These are phyloP conservation scores for Warburgia ugandensis DNA, from an alignment of 164 flowering plant genomes.

Conservation along the genomic window DNA sequence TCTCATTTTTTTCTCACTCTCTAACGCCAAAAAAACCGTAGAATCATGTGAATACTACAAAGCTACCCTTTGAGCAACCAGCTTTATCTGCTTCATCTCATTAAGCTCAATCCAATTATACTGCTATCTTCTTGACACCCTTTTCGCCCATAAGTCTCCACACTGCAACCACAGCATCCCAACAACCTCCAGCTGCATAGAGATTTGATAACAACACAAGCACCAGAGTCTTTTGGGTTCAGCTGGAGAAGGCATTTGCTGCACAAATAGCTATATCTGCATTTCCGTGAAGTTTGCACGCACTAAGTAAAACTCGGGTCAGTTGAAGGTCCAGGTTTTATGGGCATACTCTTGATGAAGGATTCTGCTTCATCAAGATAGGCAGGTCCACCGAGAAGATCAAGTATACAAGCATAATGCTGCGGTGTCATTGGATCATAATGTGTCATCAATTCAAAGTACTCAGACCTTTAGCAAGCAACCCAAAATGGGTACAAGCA, in stretches of 20 bases:
- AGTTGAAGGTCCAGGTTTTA: constrained; percentile 31
- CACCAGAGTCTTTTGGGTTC: constrained; percentile 39
- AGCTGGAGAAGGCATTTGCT: constrained; percentile 29
- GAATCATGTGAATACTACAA: not conserved
- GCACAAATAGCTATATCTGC: constrained; percentile 29
- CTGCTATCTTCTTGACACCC: constrained; percentile 36
- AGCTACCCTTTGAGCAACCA: not conserved
- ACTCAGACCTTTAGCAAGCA: constrained; percentile 37
- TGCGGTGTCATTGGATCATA: constrained; percentile 20
- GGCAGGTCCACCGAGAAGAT: constrained; percentile 44
- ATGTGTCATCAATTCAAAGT: constrained; percentile 32
- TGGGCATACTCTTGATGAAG: constrained; percentile 33
- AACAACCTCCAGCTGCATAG: constrained; percentile 26
- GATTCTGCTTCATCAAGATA: constrained; percentile 37
- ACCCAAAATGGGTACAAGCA: constrained; percentile 50
- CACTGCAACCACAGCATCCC: constrained; percentile 38
- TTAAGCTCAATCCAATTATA: constrained; percentile 34
- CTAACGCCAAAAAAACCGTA: not conserved
- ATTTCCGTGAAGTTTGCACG: constrained; percentile 40
- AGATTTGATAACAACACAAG: constrained; percentile 38
- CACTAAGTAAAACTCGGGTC: constrained; percentile 38
- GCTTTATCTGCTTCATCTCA: constrained; percentile 41
- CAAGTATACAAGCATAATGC: constrained; percentile 40
- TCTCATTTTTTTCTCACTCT: not conserved
- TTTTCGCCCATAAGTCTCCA: constrained; percentile 38